These are phyloP conservation scores for Coemansia sp. DNA, from an alignment of 192 early-diverging fungal species.

Conservation along the genomic window DNA sequence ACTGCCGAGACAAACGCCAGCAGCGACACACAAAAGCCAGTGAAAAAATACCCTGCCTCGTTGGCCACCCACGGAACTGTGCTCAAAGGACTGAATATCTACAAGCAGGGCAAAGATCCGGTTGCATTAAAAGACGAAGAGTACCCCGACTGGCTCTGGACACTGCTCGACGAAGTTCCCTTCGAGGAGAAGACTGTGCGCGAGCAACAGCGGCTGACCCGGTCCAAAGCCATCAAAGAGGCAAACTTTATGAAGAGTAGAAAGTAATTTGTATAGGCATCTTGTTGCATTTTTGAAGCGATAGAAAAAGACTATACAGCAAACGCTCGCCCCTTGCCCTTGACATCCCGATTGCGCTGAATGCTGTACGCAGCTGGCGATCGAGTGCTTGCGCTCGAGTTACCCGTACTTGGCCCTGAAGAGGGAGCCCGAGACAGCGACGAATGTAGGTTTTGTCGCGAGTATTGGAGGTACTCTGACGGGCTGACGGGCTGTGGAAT, in stretches of 20 bases:
- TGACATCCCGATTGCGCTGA: slow-evolving; percentile 19
- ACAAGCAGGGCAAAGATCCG: slow-evolving; percentile 81
- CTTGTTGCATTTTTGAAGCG: neutral
- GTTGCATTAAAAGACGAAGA: slow-evolving; percentile 78
- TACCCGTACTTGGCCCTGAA: slow-evolving; percentile 6
- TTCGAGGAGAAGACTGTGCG: slow-evolving; percentile 40
- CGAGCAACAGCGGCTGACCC: slow-evolving; percentile 61
- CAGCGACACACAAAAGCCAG: slow-evolving; percentile 3
- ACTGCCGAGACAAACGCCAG: neutral
- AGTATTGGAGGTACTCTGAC: slow-evolving; percentile 50
- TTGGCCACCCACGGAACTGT: slow-evolving; percentile 71
- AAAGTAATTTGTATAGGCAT: slow-evolving; percentile 52
- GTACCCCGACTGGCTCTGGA: slow-evolving; percentile 96
- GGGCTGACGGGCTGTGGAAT: slow-evolving; percentile 43
- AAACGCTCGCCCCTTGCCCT: slow-evolving; percentile 44
- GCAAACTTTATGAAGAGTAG: slow-evolving; percentile 77
- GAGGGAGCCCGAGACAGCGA: slow-evolving; percentile 29
- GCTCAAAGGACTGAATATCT: slow-evolving; percentile 83
- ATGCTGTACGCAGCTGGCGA: neutral
- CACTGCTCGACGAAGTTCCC: slow-evolving; percentile 60
- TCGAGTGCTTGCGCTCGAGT: slow-evolving; percentile 6
- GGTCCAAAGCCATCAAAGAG: slow-evolving; percentile 63
- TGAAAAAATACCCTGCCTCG: slow-evolving; percentile 37
- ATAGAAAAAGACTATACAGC: slow-evolving; percentile 15
- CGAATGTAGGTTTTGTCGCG: slow-evolving; percentile 40